phyloP scores from a whole-genome alignment of 805 yeast species.

The Schizosaccharomyces japonicus region DNA sequence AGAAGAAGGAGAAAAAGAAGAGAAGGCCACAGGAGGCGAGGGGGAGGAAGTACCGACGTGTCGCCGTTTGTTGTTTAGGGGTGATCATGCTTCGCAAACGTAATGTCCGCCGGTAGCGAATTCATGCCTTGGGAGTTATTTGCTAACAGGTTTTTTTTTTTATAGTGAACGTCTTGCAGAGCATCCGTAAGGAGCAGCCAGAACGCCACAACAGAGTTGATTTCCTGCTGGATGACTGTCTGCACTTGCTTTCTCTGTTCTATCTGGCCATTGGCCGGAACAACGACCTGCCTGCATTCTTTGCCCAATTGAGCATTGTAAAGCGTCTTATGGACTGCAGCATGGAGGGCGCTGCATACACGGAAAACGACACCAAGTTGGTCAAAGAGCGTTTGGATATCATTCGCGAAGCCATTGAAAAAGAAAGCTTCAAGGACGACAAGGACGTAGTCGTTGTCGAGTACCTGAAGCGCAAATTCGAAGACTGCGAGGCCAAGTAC shows the following conservation, averaged over 20 bases:
- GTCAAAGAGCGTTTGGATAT: conserved; percentile 50
- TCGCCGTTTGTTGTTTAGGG: no score
- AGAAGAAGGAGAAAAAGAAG: neutral
- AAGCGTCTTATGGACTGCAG: conserved; percentile 55
- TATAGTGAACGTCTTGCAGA: no score
- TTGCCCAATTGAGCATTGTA: conserved; percentile 70
- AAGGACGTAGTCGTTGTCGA: conserved; percentile 21
- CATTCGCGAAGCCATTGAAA: conserved; percentile 31
- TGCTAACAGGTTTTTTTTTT: no score
- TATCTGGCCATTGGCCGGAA: conserved; percentile 81
- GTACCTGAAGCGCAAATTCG: conserved; percentile 2
- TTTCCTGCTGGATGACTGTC: conserved; percentile 59
- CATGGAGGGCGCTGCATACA: conserved; percentile 56
- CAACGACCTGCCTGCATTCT: conserved; percentile 81
- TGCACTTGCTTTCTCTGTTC: conserved; percentile 65
- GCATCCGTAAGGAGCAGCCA: no score
- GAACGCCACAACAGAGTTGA: conserved; percentile 36
- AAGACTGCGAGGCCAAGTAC: conserved; percentile 27
- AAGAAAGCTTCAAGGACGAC: conserved; percentile 44
- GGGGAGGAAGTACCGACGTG: no score
- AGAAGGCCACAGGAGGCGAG: no score
- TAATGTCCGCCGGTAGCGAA: no score
- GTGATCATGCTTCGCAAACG: no score
- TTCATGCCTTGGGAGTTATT: no score
- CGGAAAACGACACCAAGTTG: conserved; percentile 62